Conservation (phyloP, 116 monocot species). For the Dioscorea cayenensis region DNA sequence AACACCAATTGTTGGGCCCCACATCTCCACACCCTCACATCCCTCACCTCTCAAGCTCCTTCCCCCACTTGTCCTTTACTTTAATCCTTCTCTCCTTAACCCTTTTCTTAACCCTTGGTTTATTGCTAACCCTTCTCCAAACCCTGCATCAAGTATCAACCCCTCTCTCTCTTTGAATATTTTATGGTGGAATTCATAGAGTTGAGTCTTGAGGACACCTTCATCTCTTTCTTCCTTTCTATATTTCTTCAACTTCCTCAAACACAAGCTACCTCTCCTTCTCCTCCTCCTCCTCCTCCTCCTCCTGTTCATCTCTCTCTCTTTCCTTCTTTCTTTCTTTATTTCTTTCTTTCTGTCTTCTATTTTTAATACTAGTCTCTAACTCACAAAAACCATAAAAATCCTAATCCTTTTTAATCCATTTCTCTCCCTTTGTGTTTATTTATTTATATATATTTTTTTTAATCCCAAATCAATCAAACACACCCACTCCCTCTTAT, state of each 20-base stretch:
- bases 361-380: not conserved
- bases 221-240: conserved; percentile 1
- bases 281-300: not conserved
- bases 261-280: conserved; percentile 1
- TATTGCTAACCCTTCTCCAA: too few relatives aligned
- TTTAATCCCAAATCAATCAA: not conserved
- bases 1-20: too few relatives aligned
- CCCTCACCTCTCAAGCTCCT: conserved; percentile 6
- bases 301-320: too few relatives aligned
- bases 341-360: conserved; percentile 3
- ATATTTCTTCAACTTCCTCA: too few relatives aligned
- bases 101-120: too few relatives aligned
- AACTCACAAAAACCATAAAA: too few relatives aligned
- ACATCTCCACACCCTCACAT: too few relatives aligned
- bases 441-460: too few relatives aligned
- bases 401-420: conserved; percentile 2
- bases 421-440: not conserved
- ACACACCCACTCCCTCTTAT: not conserved
- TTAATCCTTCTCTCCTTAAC: conserved; percentile 4
- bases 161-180: conserved; percentile 14
- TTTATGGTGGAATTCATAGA: too few relatives aligned
- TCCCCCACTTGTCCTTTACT: too few relatives aligned
- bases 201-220: conserved; percentile 5
- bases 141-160: too few relatives aligned
- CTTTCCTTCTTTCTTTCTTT: not conserved